phyloP scores from a whole-genome alignment of 2,329 filamentous ascomycete genomes.

The Xylariaceae sp. region DNA sequence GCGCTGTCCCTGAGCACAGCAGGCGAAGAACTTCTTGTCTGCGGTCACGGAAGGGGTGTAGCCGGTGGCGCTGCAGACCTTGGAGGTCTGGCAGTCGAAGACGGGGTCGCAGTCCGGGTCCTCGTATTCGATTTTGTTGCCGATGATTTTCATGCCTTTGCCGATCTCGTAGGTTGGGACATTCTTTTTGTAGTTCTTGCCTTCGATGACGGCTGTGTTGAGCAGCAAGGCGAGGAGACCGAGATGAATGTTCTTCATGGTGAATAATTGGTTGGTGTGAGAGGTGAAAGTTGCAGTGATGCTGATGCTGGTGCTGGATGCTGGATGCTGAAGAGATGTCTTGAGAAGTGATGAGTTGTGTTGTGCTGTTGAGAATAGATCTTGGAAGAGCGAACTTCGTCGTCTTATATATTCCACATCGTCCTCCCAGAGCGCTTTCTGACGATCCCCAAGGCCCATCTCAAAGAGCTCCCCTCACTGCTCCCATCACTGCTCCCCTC shows the following conservation, averaged over 20 bases:
- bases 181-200: constrained; percentile 10
- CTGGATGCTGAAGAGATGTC: neutral
- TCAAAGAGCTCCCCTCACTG: too few species aligned
- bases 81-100: constrained; percentile 5
- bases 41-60: constrained; percentile 4
- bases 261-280: neutral
- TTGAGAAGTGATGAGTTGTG: neutral
- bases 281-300: neutral
- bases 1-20: constrained; percentile 10
- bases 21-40: constrained; percentile 16
- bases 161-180: constrained; percentile 11
- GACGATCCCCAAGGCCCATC: too few species aligned
- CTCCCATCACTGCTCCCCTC: too few species aligned
- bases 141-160: constrained; percentile 4
- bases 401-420: too few species aligned
- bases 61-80: constrained; percentile 8
- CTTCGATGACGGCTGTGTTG: constrained; percentile 1
- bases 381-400: too few species aligned
- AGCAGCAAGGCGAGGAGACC: constrained; percentile 5
- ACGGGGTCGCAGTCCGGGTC: constrained; percentile 9
- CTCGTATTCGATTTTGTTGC: constrained; percentile 9
- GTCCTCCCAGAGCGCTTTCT: too few species aligned
- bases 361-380: neutral
- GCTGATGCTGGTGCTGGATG: neutral
- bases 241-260: constrained; percentile 11